Conservation (phyloP, 108 stramenopile species). For the Pseudonitzschia pungens region DNA sequence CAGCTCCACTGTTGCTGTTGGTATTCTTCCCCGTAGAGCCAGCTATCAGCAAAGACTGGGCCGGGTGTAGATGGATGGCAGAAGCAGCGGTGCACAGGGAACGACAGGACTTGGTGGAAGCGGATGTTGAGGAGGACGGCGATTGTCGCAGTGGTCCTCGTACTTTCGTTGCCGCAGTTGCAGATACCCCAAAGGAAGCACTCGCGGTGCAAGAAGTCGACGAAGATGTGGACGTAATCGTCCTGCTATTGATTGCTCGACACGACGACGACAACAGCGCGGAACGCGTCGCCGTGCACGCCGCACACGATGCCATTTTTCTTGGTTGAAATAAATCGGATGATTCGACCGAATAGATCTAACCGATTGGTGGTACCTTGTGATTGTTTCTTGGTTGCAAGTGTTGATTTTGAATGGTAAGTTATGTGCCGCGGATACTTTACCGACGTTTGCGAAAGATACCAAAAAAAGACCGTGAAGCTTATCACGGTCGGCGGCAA, state of each 20-base stretch:
- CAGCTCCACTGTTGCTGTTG: not conserved
- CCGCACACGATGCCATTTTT: conserved; percentile 19
- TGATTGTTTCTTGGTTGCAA: too few species aligned
- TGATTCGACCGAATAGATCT: too few species aligned
- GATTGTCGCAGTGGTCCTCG: conserved; percentile 4
- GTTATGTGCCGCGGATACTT: too few species aligned
- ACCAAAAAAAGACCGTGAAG: too few species aligned
- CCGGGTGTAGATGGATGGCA: not conserved
- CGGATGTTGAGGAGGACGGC: conserved; percentile 8
- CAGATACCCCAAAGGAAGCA: not conserved
- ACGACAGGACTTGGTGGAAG: not conserved
- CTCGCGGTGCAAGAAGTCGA: conserved; percentile 1
- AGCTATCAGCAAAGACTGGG: not conserved
- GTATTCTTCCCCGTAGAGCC: not conserved
- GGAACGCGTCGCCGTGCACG: conserved; percentile 17
- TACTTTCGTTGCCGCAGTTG: not conserved
- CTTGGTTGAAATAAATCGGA: too few species aligned
- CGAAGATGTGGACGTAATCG: not conserved
- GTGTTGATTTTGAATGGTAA: too few species aligned
- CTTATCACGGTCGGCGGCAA: too few species aligned
- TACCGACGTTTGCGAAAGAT: too few species aligned
- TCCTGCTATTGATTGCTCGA: conserved; percentile 26
- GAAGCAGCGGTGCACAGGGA: not conserved
- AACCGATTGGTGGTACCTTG: too few species aligned
- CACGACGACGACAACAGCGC: conserved; percentile 20